These are phyloP conservation scores for Gautieria morchelliformis DNA, from an alignment of 768 basidiomycete genomes.

Conservation along the genomic window DNA sequence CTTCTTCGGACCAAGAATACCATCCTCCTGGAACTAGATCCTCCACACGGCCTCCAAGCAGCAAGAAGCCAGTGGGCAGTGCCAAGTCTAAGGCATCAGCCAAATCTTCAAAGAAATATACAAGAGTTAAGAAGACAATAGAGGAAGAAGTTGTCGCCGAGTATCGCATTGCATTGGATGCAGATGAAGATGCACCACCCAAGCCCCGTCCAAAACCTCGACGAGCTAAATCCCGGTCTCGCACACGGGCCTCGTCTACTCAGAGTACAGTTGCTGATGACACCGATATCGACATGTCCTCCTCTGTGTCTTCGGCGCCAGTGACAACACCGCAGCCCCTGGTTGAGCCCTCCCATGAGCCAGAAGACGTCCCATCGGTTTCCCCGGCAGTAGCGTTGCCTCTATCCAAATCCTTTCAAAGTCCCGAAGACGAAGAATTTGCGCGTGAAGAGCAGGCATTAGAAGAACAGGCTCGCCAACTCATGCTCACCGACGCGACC, in stretches of 20 bases:
- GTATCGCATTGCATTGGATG: neutral
- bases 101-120: neutral
- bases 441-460: neutral
- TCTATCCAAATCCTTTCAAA: neutral
- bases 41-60: neutral
- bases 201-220: neutral
- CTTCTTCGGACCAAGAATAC: slow-evolving; percentile 1
- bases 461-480: neutral
- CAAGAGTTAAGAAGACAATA: neutral
- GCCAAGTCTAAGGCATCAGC: neutral
- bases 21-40: neutral
- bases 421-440: slow-evolving; percentile 1
- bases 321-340: neutral
- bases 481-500: neutral
- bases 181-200: neutral
- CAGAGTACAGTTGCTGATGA: neutral
- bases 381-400: neutral
- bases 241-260: neutral
- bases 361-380: neutral
- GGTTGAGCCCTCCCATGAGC: neutral
- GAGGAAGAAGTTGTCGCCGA: neutral
- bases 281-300: neutral
- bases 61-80: neutral
- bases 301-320: neutral
- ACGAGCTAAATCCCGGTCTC: neutral